Evolutionary conservation across 176 grass and related monocot species (phyloP).

Genomic region (Oryza punctata): DNA sequence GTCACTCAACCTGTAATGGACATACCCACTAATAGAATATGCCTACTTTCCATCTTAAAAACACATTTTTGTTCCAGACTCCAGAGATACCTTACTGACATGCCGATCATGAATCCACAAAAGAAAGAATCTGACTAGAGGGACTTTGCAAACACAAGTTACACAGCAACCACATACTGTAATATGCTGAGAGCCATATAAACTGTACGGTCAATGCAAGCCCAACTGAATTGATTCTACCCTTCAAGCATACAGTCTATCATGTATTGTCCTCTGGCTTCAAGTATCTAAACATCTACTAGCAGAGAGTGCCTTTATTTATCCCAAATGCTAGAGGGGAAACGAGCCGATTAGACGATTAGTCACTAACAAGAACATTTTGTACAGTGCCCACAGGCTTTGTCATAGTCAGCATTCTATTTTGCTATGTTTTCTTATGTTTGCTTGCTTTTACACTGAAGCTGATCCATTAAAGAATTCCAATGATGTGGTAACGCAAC

Average conservation of each 20-base stretch:
- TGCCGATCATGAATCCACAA: not conserved
- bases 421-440: not conserved
- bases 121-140: conserved; percentile 1
- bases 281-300: not conserved
- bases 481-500: not conserved
- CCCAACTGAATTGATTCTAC: not conserved
- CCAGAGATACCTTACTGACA: conserved; percentile 8
- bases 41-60: not conserved
- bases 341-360: not conserved
- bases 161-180: not conserved
- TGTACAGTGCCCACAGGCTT: not conserved
- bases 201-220: not conserved
- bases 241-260: not conserved
- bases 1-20: not conserved
- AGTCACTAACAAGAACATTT: not conserved
- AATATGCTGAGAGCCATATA: not conserved
- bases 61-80: not conserved
- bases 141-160: not conserved
- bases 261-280: not conserved
- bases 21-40: not conserved
- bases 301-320: not conserved
- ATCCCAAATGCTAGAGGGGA: not conserved
- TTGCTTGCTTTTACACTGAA: not conserved
- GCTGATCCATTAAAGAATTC: not conserved
- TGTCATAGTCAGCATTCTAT: not conserved